Conservation (phyloP, 2,329 filamentous ascomycete species). For the Colletotrichum sp. region DNA sequence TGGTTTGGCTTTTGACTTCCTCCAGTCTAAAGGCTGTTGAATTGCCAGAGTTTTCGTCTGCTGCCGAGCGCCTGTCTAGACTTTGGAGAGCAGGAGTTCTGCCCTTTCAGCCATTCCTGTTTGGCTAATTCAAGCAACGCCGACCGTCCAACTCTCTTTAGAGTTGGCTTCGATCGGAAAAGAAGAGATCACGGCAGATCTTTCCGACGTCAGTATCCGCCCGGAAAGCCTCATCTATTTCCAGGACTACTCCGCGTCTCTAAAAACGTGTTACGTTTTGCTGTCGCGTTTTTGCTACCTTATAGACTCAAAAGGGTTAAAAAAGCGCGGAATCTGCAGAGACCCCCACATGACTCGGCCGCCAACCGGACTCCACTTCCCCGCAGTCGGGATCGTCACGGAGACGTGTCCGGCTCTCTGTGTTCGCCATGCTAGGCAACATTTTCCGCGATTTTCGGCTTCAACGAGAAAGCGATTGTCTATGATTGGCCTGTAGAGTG, state of each 20-base stretch:
- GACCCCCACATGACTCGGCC: not conserved
- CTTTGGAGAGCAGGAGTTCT: not conserved
- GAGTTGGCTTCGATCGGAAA: not conserved
- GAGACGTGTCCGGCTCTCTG: not conserved
- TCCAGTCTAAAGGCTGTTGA: not conserved
- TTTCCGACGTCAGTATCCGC: not conserved
- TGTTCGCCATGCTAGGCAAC: not conserved
- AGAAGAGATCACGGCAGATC: not conserved
- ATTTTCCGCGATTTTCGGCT: not conserved
- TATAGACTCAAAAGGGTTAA: fast-evolving
- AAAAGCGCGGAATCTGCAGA: not conserved
- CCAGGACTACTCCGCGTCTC: not conserved
- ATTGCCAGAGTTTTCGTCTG: not conserved
- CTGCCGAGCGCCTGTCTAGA: not conserved
- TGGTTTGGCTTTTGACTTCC: not conserved
- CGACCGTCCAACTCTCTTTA: not conserved
- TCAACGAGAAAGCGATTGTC: not conserved
- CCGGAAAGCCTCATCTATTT: not conserved
- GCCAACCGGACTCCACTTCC: conserved; percentile 1
- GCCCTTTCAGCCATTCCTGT: not conserved
- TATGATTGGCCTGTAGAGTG: not conserved
- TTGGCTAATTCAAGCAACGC: not conserved
- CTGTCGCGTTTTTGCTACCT: not conserved
- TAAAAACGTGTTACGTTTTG: not conserved
- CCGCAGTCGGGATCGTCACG: conserved; percentile 9